Evolutionary conservation across 2,329 filamentous ascomycete genomes (phyloP).

Genomic region (Apiospora kogelbergensis): DNA sequence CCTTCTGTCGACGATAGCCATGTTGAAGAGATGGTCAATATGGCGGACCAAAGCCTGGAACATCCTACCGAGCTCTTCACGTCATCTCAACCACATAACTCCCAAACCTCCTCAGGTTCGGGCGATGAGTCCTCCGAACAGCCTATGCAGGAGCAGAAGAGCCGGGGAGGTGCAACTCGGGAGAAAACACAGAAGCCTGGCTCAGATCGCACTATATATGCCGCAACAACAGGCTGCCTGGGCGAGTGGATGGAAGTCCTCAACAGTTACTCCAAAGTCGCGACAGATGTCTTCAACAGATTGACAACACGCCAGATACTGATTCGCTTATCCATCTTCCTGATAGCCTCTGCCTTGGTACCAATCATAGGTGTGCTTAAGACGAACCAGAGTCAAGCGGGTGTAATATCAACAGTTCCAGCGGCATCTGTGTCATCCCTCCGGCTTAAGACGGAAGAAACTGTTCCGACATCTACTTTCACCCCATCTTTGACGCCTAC

Average conservation of each 20-base stretch:
- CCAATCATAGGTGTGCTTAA: not conserved
- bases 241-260: not conserved
- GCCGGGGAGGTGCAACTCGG: not conserved
- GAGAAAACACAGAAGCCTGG: not conserved
- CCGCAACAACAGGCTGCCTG: not conserved
- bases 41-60: conserved; percentile 31
- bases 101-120: not conserved
- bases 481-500: conserved; percentile 29
- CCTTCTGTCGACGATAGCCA: conserved; percentile 15
- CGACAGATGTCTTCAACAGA: not conserved
- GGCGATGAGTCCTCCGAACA: not conserved
- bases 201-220: not conserved
- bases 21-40: conserved; percentile 23
- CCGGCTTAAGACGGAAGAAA: conserved; percentile 20
- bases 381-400: conserved; percentile 13
- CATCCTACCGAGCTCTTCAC: conserved; percentile 31
- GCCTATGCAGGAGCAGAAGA: not conserved
- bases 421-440: conserved; percentile 30
- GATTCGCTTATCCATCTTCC: not conserved
- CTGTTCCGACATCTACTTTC: conserved; percentile 23
- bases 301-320: not conserved
- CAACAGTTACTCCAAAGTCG: not conserved
- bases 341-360: not conserved
- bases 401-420: conserved; percentile 30
- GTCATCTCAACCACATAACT: not conserved